These are phyloP conservation scores for Pseudopyricularia cyperi DNA, from an alignment of 2,329 filamentous ascomycete genomes.

Conservation along the genomic window DNA sequence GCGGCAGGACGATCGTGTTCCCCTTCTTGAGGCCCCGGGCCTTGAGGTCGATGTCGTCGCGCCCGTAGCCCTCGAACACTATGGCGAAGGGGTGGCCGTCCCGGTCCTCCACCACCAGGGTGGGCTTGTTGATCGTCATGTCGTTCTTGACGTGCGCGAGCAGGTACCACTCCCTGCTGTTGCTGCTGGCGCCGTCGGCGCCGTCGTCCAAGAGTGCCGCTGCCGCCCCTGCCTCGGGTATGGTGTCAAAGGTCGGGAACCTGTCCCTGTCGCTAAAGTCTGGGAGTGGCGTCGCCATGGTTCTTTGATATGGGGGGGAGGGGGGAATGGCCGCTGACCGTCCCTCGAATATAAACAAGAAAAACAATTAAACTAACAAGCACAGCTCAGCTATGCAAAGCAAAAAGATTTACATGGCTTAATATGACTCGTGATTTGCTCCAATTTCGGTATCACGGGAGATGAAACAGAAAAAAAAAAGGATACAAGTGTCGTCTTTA, in stretches of 20 bases:
- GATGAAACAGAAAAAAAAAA: too few relatives aligned
- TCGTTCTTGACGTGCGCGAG: slow-evolving; percentile 32
- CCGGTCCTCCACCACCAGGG: slow-evolving; percentile 29
- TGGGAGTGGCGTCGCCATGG: slow-evolving; percentile 10
- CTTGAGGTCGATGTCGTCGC: slow-evolving; percentile 20
- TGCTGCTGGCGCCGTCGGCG: slow-evolving; percentile 2
- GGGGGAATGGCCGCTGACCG: too few relatives aligned
- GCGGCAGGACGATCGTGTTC: slow-evolving; percentile 22
- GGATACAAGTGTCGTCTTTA: too few relatives aligned
- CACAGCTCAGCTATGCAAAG: too few relatives aligned
- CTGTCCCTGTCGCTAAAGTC: slow-evolving; percentile 17
- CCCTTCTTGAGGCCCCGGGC: slow-evolving; percentile 21
- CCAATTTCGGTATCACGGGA: too few relatives aligned
- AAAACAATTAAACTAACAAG: too few relatives aligned
- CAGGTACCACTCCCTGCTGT: slow-evolving; percentile 19
- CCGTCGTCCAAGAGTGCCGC: neutral
- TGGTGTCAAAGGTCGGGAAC: slow-evolving; percentile 21
- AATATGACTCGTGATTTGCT: too few relatives aligned
- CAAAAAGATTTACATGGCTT: too few relatives aligned
- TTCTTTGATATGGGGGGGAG: too few relatives aligned
- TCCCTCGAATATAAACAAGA: too few relatives aligned
- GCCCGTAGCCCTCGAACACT: slow-evolving; percentile 26
- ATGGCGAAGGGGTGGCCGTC: slow-evolving; percentile 27
- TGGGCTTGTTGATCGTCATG: slow-evolving; percentile 35
- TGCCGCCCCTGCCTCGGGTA: slow-evolving; percentile 12